Evolutionary conservation across 2,329 filamentous ascomycete genomes (phyloP).

Genomic region (Penicillium sclerotiorum): DNA sequence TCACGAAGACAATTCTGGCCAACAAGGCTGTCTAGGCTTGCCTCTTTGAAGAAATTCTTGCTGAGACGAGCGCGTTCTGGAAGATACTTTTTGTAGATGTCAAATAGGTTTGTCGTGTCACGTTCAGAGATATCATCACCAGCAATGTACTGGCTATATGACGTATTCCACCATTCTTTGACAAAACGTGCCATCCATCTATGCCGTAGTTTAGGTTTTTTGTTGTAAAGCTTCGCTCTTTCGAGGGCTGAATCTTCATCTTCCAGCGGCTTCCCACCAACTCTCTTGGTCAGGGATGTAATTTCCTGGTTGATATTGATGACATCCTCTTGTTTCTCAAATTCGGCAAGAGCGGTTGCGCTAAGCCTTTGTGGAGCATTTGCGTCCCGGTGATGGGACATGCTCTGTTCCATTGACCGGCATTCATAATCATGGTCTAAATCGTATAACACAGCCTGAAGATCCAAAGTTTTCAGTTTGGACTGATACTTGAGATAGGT

Average conservation of each 20-base stretch:
- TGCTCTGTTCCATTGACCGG: conserved; percentile 25
- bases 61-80: conserved; percentile 13
- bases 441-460: conserved; percentile 21
- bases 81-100: conserved; percentile 26
- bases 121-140: conserved; percentile 21
- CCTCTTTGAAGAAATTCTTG: conserved; percentile 19
- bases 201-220: conserved; percentile 19
- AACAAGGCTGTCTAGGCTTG: conserved; percentile 20
- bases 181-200: conserved; percentile 17
- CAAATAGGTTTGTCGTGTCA: conserved; percentile 19
- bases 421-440: conserved; percentile 23
- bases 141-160: conserved; percentile 24
- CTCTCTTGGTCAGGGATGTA: conserved; percentile 11
- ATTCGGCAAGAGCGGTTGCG: conserved; percentile 11
- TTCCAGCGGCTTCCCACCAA: conserved; percentile 9
- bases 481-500: conserved; percentile 25
- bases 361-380: conserved; percentile 22
- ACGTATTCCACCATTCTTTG: conserved; percentile 20
- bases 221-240: conserved; percentile 18
- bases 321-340: conserved; percentile 16
- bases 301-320: conserved; percentile 20
- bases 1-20: conserved; percentile 22
- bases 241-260: conserved; percentile 13
- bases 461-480: conserved; percentile 21
- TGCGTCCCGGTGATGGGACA: conserved; percentile 21